Percentiles rank a stretch among this genome's conserved stretches.
Conservation (phyloP, 2,329 filamentous ascomycete genomes). For the Colletotrichum spinosum region DNA sequence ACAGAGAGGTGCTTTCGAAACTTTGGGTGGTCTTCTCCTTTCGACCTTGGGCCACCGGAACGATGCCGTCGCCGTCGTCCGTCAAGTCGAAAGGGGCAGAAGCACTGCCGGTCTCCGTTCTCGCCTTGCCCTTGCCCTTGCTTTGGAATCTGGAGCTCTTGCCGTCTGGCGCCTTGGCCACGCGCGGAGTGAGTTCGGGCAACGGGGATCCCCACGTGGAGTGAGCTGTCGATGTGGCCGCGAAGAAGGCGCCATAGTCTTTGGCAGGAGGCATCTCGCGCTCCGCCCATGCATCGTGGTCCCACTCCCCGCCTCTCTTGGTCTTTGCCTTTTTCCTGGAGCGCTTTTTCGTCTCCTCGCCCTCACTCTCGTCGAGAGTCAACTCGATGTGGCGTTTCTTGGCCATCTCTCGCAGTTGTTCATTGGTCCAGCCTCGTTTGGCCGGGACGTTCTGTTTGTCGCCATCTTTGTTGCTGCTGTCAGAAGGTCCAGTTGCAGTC, state of each 20-base stretch:
- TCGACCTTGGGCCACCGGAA: too few species aligned
- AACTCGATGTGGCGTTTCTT: constrained; percentile 3
- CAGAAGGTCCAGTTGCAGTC: too few species aligned
- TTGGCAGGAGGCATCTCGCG: constrained; percentile 20
- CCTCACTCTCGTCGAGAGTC: constrained; percentile 11
- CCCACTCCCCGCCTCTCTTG: neutral
- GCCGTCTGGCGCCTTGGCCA: neutral
- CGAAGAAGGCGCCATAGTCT: constrained; percentile 22
- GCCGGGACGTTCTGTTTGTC: too few species aligned
- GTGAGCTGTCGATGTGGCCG: constrained; percentile 27
- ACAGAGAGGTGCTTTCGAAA: neutral
- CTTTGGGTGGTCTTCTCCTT: neutral
- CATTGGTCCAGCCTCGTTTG: too few species aligned
- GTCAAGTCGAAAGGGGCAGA: too few species aligned
- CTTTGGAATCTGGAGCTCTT: neutral
- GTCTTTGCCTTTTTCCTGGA: constrained; percentile 11
- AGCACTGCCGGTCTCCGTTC: too few species aligned
- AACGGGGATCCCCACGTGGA: constrained; percentile 24
- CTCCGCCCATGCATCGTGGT: constrained; percentile 2
- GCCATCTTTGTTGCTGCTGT: too few species aligned
- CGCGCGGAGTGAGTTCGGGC: neutral
- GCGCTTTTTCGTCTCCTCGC: constrained; percentile 17
- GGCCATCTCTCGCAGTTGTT: neutral
- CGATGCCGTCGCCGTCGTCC: too few species aligned
- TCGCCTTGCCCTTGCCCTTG: neutral